These are phyloP conservation scores for Glycine soja DNA, from an alignment of 306 rosid genomes.

Conservation along the genomic window DNA sequence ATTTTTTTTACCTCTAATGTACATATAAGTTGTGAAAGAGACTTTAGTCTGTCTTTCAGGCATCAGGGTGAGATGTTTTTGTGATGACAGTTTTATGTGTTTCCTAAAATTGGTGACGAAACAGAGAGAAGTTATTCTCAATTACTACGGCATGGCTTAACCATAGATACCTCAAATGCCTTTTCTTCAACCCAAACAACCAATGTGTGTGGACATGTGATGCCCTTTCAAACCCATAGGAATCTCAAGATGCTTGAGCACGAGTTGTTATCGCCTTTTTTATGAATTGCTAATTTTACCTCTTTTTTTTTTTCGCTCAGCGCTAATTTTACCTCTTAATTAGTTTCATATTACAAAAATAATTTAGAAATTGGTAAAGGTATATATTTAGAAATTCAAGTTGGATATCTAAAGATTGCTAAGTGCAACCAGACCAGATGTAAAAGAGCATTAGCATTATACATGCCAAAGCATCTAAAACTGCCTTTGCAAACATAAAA, in stretches of 20 bases:
- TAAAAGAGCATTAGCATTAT: conserved; percentile 1
- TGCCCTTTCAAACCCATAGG: background rate
- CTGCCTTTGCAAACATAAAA: conserved; percentile 16
- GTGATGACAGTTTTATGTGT: no score
- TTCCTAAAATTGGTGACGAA: no score
- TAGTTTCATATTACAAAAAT: conserved; percentile 16
- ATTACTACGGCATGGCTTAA: no score
- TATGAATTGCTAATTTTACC: background rate
- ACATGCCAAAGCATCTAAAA: background rate
- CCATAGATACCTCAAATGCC: no score
- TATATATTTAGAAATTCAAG: background rate
- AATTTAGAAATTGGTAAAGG: conserved; percentile 15
- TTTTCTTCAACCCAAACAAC: no score
- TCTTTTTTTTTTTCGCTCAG: no score
- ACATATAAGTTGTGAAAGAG: no score
- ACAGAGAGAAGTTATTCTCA: no score
- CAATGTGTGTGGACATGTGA: no score
- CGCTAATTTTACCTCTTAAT: background rate
- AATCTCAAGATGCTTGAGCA: background rate
- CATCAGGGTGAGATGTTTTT: no score
- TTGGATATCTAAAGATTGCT: background rate
- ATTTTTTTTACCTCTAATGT: no score
- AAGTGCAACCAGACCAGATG: background rate
- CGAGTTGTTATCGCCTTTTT: background rate
- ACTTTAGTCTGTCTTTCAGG: no score